phyloP scores from a whole-genome alignment of 1,284 basidiomycete genomes.

The Ceratobasidium sp. region DNA sequence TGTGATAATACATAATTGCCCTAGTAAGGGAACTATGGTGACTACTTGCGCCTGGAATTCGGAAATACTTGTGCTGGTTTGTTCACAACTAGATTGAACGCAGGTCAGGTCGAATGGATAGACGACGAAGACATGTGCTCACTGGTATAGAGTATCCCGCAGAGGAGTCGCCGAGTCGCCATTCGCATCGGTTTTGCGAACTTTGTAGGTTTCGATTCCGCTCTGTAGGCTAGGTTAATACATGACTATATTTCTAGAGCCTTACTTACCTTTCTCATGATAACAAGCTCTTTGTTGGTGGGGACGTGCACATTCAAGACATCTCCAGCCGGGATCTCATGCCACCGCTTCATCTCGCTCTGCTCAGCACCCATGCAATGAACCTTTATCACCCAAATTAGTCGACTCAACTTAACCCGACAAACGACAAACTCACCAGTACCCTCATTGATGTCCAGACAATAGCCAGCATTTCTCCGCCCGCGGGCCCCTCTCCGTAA shows the following conservation, averaged over 20 bases:
- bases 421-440: conserved; percentile 2
- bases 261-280: conserved; percentile 19
- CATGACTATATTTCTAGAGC: background rate
- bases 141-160: conserved; percentile 9
- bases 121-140: background rate
- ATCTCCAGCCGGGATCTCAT: conserved; percentile 6
- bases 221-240: background rate
- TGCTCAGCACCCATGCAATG: background rate
- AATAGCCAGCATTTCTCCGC: background rate
- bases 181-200: conserved; percentile 23
- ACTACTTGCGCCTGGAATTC: background rate
- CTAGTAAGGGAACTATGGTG: conserved; percentile 2
- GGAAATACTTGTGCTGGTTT: conserved; percentile 8
- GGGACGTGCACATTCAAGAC: background rate
- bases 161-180: conserved; percentile 14
- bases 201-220: conserved; percentile 22
- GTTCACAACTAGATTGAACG: background rate
- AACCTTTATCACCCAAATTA: background rate
- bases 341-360: conserved; percentile 2
- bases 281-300: conserved; percentile 9
- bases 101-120: background rate
- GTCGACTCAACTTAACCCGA: background rate
- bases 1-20: conserved; percentile 15
- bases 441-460: conserved; percentile 24
- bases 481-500: background rate